phyloP scores from a whole-genome alignment of 805 yeast species.

The Candida vaughaniae region DNA sequence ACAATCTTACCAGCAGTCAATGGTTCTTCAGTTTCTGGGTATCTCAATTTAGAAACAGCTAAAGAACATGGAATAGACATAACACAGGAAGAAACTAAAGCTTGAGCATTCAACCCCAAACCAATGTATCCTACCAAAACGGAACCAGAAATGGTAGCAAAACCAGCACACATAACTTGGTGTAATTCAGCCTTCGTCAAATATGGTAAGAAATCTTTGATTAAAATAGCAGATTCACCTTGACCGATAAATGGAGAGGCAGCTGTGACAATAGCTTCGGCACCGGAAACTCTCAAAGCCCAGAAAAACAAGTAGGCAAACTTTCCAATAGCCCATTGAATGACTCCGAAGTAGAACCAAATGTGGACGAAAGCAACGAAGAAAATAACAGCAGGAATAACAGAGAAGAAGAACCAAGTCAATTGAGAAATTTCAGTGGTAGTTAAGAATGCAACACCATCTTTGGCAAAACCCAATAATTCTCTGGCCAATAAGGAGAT shows the following conservation, averaged over 20 bases:
- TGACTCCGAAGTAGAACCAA: conserved; percentile 56
- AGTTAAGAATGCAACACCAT: conserved; percentile 62
- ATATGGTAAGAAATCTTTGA: conserved; percentile 58
- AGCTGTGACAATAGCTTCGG: conserved; percentile 65
- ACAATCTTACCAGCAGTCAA: conserved; percentile 48
- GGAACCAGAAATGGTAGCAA: conserved; percentile 64
- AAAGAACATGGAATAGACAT: conserved; percentile 68
- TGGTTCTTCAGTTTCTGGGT: conserved; percentile 58
- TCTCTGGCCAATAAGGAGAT: conserved; percentile 56
- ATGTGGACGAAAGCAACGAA: conserved; percentile 63
- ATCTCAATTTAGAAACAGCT: conserved; percentile 58
- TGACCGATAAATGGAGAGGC: conserved; percentile 68
- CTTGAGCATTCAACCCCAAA: conserved; percentile 60
- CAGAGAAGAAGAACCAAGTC: conserved; percentile 54
- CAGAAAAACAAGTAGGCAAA: conserved; percentile 59
- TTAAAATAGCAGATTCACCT: conserved; percentile 62
- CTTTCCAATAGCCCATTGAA: conserved; percentile 60
- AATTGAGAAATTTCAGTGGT: conserved; percentile 34
- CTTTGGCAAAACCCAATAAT: conserved; percentile 55
- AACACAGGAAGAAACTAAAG: conserved; percentile 63
- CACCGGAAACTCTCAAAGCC: conserved; percentile 59
- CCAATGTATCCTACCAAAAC: conserved; percentile 63
- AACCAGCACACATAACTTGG: conserved; percentile 62
- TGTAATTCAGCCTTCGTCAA: conserved; percentile 61
- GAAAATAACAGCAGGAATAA: conserved; percentile 62